Evolutionary conservation across 441 rosid species (phyloP), one percentile per base, ranked within the genome.

Genomic region (Daphne laureola): DNA sequence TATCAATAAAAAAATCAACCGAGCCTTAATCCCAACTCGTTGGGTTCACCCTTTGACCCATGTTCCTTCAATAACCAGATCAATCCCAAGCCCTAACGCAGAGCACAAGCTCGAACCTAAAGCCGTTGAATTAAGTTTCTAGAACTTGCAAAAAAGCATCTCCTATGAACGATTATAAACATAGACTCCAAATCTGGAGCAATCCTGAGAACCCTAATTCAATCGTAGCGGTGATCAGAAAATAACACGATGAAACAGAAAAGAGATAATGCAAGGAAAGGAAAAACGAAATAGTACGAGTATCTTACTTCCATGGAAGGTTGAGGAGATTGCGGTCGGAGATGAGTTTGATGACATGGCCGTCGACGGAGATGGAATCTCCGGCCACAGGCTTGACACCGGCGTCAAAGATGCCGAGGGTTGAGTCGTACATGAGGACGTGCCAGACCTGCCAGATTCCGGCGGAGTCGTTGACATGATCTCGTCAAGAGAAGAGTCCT

Each of bases 41-140:
- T 26, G 31, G 6, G 3, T 26, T 26, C 31, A 26, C 31, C 31
- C 3, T 26, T 26, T 89, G 48, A 89, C 86, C 4, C 54, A 89
- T 95, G 70, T 89, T 89, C n/a, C 86, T 69, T 89, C 95, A 17
- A 89, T 89, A 51, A 89, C 96, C 44, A 89, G 71, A 73, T 89
- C 96, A 17, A 89, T 14, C 73, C 90, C 69, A 89, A 0, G 0
- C 83, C 96, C 86, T 56, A 61, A 26, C 58, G 35, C 44, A 9
- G 41, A 46, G 13, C 17, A 42, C 8, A 8, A n/a, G 12, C 15
- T 31, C 18, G 49, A 38, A 26, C 31, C 31, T 26, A 26, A 26
- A 26, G 31, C 3, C 31, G 31, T 6, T 0, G 31, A 6, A 6
- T 26, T 26, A 26, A n/a, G n/a, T n/a, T n/a, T n/a, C n/a, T n/a